A percentile compares a stretch with the other conserved stretches of the same genome.
These are phyloP conservation scores for Candida maesae DNA, from an alignment of 805 yeast species.

Conservation along the genomic window DNA sequence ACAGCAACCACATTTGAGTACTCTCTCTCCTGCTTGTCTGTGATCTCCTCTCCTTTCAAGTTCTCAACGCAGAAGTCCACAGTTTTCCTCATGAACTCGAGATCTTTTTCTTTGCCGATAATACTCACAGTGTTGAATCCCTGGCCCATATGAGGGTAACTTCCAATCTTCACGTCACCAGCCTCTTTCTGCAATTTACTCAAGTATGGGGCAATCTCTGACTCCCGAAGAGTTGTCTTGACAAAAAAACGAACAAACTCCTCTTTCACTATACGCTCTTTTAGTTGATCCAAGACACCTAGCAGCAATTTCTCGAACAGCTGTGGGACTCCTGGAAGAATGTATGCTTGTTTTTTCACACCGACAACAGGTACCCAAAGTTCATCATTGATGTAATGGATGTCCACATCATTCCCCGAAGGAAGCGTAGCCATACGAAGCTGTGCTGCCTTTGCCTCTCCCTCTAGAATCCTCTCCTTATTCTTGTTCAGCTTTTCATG, in stretches of 20 bases:
- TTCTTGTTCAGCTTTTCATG: conserved; percentile 36
- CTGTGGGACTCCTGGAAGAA: conserved; percentile 83
- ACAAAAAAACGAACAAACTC: conserved; percentile 50
- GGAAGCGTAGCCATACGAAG: conserved; percentile 83
- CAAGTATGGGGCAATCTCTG: conserved; percentile 64
- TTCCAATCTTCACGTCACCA: conserved; percentile 62
- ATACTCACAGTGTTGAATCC: conserved; percentile 69
- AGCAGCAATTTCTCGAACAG: conserved; percentile 56
- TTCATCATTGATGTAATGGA: conserved; percentile 44
- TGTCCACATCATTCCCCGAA: conserved; percentile 35
- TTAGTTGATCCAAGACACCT: conserved; percentile 38
- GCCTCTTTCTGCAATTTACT: conserved; percentile 44
- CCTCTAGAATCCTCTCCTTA: conserved; percentile 32
- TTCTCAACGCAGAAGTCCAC: conserved; percentile 43
- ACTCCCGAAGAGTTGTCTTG: conserved; percentile 57
- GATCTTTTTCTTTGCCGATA: conserved; percentile 49
- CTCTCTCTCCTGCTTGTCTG: conserved; percentile 50
- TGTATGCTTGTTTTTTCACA: conserved; percentile 57
- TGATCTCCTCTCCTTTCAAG: conserved; percentile 55
- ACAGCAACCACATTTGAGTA: conserved; percentile 6
- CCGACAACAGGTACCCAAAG: conserved; percentile 86
- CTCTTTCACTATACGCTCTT: conserved; percentile 29
- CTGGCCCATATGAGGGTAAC: conserved; percentile 75
- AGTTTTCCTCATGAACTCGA: conserved; percentile 37
- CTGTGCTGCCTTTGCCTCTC: conserved; percentile 54